Evolutionary conservation across 2,329 filamentous ascomycete species (phyloP), one percentile per base, ranked within the genome.

Genomic region (Cladosporium colombiae): DNA sequence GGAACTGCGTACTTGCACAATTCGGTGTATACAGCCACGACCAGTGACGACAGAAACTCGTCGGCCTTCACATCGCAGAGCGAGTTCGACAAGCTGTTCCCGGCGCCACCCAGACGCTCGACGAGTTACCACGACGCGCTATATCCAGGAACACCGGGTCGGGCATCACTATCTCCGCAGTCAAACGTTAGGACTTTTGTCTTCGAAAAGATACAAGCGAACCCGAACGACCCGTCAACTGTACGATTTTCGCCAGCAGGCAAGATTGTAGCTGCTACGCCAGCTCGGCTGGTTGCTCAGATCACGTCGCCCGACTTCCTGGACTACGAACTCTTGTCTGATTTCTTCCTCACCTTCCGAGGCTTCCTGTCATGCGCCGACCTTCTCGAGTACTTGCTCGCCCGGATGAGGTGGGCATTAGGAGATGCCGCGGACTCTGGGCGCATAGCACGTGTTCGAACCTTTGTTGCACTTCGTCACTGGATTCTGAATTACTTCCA

Each of bases 401-500:
- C 93, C 2, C 88, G 95, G 21, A 80, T 99, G 62, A 85, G 89
- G 70, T 99, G 95, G 95, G 93, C 95, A 0, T 84, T 97, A 58
- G 86, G 86, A 57, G 86, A 91, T 64, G 82, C 86, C 56, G 92
- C 96, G 74, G 92, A 97, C 75, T 88, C 89, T 65, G 95, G 95
- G 46, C 91, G 93, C 75, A 92, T 99, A 62, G 95, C 97, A n/a
- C 88, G 94, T 59, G 96, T 99, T 18, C 88, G 95, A 50, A 96
- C 93, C 0, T 99, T 98, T 80, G 95, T 97, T 29, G 95, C 95
- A 8, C 84, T 98, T 53, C 88, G 95, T 65, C 95, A 99, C 78
- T 99, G 95, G 95, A 93, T 98, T 65, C 80, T 99, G 68, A 99
- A 99, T 77, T 99, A 99, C 78, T 99, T 98, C 71, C 85, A 91